Evolutionary conservation across 2,329 filamentous ascomycete species (phyloP), one percentile per base, ranked within the genome.

Genomic region (Stachybotrys elegans): DNA sequence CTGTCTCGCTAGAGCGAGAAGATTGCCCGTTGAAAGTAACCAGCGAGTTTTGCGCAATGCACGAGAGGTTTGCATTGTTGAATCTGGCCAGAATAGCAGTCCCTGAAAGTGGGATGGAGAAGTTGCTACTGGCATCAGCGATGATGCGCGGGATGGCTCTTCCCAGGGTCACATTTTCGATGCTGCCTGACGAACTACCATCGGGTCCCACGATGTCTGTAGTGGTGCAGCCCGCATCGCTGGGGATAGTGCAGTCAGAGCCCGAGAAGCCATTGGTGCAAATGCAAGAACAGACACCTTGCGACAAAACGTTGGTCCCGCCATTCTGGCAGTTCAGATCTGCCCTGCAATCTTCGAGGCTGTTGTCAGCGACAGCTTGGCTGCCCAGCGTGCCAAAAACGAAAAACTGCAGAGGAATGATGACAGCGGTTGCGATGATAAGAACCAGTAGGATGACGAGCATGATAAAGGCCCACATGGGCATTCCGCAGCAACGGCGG

Each of bases 251-350:
- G 57, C 78, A 81, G 47, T 75, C 70, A 19, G 67, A 65, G 13
- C 77, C 76, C 0, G 86, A 91, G 61, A 92, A 97, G 2, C 91
- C 89, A 55, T 93, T 90, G 19, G 84, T 81, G 65, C 92, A 98
- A 35, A 96, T 81, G 61, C 92, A 98, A 12, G 84, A 84, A 66
- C 92, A 97, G 17, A 76, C 70, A 4, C 79, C 77, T 45, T 79
- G 72, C 14, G 76, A 79, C 17, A 89, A 65, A 14, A 92, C 78
- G 44, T 83, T 90, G 16, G 83, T 82, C 22, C 92, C 92, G 9
- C 88, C 89, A 51, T 97, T 95, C 42, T 78, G 68, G 58, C 92
- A 96, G 0, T 72, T 74, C 13, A 85, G 67, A 22, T 75, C 74
- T 31, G 71, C 66, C 51, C 79, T 72, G 60, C 89, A 95, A 48